Percentiles rank a stretch among this genome's conserved stretches.
phyloP scores from a whole-genome alignment of 2,329 filamentous ascomycete genomes.

The Iodosphaeria phyllophila region DNA sequence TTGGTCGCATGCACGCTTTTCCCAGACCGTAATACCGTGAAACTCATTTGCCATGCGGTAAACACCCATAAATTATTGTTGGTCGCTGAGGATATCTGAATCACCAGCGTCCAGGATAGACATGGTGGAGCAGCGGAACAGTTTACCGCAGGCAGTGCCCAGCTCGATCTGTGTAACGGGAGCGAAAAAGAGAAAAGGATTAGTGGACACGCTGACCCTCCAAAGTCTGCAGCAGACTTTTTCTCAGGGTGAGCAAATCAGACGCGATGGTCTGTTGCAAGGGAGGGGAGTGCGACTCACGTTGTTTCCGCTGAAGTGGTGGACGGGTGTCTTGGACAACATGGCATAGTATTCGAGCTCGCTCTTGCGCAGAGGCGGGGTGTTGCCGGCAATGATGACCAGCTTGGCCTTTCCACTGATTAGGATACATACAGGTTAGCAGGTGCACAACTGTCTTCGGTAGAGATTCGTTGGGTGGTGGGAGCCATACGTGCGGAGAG shows the following conservation, averaged over 20 bases:
- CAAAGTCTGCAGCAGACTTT: conserved; percentile 71
- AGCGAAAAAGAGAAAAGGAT: too few relatives aligned
- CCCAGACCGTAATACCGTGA: conserved; percentile 13
- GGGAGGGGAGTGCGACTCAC: conserved; percentile 41
- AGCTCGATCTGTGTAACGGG: conserved; percentile 64
- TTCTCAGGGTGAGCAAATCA: conserved; percentile 59
- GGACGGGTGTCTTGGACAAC: conserved; percentile 84
- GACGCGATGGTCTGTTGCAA: conserved; percentile 2
- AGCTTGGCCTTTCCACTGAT: conserved; percentile 95
- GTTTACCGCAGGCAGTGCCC: conserved; percentile 95
- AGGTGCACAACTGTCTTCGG: too few relatives aligned
- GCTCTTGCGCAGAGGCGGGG: conserved; percentile 90
- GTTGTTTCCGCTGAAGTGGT: conserved; percentile 98
- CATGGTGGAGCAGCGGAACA: conserved; percentile 97
- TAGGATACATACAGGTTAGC: too few relatives aligned
- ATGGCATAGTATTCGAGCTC: conserved; percentile 94
- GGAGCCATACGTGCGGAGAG: conserved; percentile 74
- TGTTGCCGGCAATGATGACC: conserved; percentile 69
- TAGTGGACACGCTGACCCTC: too few relatives aligned
- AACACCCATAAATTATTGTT: conserved; percentile 41
- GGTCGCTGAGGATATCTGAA: conserved; percentile 86
- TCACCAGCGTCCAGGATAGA: conserved; percentile 93
- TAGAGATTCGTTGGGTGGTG: too few relatives aligned
- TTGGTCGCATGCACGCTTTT: too few relatives aligned
- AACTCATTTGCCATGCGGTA: conserved; percentile 6